Evolutionary conservation across 164 flowering plant genomes (phyloP).

Genomic region (Piper longum): DNA sequence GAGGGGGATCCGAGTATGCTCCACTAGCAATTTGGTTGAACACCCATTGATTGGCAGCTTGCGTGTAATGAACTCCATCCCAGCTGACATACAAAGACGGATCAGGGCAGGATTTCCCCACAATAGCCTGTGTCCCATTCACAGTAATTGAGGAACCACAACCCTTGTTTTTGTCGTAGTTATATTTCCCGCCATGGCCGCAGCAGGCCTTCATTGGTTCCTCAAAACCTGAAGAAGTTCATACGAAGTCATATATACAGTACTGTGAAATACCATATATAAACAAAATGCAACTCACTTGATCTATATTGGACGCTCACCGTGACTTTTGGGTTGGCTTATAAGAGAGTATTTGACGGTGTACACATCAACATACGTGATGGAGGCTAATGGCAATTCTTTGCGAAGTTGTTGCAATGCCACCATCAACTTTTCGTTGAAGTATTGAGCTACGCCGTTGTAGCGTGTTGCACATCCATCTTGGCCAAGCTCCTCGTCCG

Average conservation of each 20-base stretch:
- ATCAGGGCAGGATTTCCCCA: constrained; percentile 44
- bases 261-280: not conserved
- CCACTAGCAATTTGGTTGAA: constrained; percentile 43
- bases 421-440: constrained; percentile 27
- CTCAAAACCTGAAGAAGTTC: constrained; percentile 36
- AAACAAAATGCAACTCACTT: not conserved
- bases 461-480: constrained; percentile 33
- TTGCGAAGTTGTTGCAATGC: constrained; percentile 22
- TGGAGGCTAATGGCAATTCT: constrained; percentile 27
- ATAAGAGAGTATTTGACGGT: constrained; percentile 35
- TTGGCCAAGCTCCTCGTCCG: constrained; percentile 21
- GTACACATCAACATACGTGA: constrained; percentile 45
- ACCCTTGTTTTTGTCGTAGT: constrained; percentile 31
- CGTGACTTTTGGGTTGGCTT: constrained; percentile 27
- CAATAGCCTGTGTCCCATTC: constrained; percentile 30
- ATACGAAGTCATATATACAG: not conserved
- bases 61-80: constrained; percentile 81
- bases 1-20: constrained; percentile 44
- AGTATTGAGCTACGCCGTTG: constrained; percentile 33
- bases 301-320: constrained; percentile 8
- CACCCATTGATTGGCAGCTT: constrained; percentile 66
- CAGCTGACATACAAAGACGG: constrained; percentile 40
- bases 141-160: constrained; percentile 40
- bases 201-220: constrained; percentile 50
- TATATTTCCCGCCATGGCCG: constrained; percentile 76